Conservation (phyloP, 148 eudicot genomes). For the Cornus kousa region DNA sequence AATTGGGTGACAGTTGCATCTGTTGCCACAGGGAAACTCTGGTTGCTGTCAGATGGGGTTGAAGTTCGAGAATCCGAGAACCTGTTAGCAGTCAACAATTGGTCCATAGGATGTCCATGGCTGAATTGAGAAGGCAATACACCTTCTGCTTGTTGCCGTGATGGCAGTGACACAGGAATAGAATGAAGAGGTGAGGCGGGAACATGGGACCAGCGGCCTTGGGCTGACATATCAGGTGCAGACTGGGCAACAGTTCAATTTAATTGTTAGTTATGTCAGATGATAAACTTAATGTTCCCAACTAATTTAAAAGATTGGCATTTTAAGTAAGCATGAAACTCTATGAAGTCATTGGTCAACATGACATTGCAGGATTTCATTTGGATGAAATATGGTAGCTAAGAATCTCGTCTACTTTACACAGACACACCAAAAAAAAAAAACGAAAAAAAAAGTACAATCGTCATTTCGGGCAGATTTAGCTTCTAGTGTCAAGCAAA, state of each 20-base stretch:
- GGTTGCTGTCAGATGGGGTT: slow-evolving; percentile 35
- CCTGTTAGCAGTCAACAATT: slow-evolving; percentile 45
- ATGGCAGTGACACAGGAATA: slow-evolving; percentile 51
- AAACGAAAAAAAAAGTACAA: not conserved
- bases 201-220: slow-evolving; percentile 74
- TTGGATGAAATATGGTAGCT: not conserved
- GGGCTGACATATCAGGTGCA: slow-evolving; percentile 65
- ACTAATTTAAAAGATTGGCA: not conserved
- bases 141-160: slow-evolving; percentile 57
- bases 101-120: slow-evolving; percentile 43
- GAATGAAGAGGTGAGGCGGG: slow-evolving; percentile 58
- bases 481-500: not conserved
- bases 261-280: slow-evolving; percentile 15
- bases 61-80: slow-evolving; percentile 48
- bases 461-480: not conserved
- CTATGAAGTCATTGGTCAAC: not conserved
- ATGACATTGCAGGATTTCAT: not conserved
- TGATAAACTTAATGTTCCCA: not conserved
- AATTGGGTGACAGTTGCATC: slow-evolving; percentile 37
- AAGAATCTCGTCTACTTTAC: not conserved
- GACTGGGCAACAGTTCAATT: slow-evolving; percentile 39
- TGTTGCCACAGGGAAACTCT: slow-evolving; percentile 31
- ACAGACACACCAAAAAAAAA: not conserved
- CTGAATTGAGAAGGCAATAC: slow-evolving; percentile 46
- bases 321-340: not conserved